Base-by-base conservation (phyloP, 2,329 filamentous ascomycete species). In the Fusarium redolens region DNA sequence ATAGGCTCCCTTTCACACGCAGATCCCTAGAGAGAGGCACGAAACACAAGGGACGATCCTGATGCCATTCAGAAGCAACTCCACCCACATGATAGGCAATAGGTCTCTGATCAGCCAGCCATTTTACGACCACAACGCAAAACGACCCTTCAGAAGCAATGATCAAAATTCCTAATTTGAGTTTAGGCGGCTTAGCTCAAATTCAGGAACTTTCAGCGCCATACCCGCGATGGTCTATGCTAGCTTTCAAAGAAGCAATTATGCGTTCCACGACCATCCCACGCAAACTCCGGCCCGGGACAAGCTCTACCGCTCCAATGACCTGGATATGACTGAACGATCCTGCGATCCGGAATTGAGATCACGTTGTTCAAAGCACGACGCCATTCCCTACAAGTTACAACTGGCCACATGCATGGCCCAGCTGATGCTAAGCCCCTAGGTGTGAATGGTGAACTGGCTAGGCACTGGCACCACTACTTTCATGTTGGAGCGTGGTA, bases 311-410 rank as follows among this genome's bases (percentile, higher is more conserved):
- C 51, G 44, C 55, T 64, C 60, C 59, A 64, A 73, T 73, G 41
- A 68, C 37, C 50, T 37, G 58, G 52, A 20, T 37, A 28, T 68
- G 35, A 54, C 50, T 33, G 35, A 59, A 40, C 43, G 50, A 43
- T 25, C 68, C 54, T 45, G 33, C 52, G 40, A 52, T 45, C 30
- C 31, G 44, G 51, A 48, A 48, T 54, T 45, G 54, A 59, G 58
- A 72, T 76, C 65, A 74, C 60, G 62, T 65, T 71, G 59, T 76
- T 61, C 60, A 60, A 58, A 38, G 50, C 59, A 54, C 52, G 58
- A 63, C 62, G 43, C 60, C 58, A 62, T 61, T 44, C 45, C 40
- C 54, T 70, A 30, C 30, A 61, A 63, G 65, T 74, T 63, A 38
- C 28, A 66, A 61, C 68, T 75, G 71, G 31, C 70, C 73, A 70